Evolutionary conservation across 2,329 filamentous ascomycete species (phyloP).

Genomic region (Fusarium drepaniforme): DNA sequence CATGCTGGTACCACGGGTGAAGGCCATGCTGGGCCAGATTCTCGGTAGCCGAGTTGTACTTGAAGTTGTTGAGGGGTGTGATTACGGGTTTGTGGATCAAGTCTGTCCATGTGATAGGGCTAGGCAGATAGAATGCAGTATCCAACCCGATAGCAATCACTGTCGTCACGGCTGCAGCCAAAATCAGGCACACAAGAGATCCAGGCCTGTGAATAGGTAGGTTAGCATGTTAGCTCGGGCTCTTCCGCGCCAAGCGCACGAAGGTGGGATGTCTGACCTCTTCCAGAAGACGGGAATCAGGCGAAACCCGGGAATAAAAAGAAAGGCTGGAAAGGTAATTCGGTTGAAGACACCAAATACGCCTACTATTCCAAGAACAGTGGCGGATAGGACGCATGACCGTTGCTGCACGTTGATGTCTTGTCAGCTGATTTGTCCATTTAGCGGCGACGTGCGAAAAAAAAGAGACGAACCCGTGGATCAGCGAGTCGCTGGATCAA

Average conservation of each 20-base stretch:
- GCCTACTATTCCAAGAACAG: conserved; percentile 82
- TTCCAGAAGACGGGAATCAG: conserved; percentile 87
- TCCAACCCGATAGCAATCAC: conserved; percentile 83
- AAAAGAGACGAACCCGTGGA: conserved; percentile 71
- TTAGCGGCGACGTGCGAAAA: conserved; percentile 10
- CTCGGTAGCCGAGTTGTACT: conserved; percentile 77
- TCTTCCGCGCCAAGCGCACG: conserved; percentile 18
- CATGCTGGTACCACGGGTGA: conserved; percentile 83
- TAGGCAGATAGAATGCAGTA: conserved; percentile 82
- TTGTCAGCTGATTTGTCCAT: conserved; percentile 40
- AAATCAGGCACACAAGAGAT: conserved; percentile 72
- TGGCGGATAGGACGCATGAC: conserved; percentile 81
- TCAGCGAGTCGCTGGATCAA: conserved; percentile 88
- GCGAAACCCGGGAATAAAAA: conserved; percentile 85
- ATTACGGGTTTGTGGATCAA: conserved; percentile 75
- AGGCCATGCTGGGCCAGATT: conserved; percentile 83
- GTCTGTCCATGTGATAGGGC: conserved; percentile 73
- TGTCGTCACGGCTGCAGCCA: conserved; percentile 75
- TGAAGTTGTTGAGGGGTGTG: conserved; percentile 82
- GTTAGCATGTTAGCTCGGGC: conserved; percentile 35
- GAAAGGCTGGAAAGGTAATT: conserved; percentile 95
- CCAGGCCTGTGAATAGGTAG: conserved; percentile 58
- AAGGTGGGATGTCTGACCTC: conserved; percentile 68
- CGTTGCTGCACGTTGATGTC: conserved; percentile 66
- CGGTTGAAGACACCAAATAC: conserved; percentile 95